These are phyloP conservation scores for Phaeoacremonium minimum DNA, from an alignment of 2,329 filamentous ascomycete species.

Conservation along the genomic window DNA sequence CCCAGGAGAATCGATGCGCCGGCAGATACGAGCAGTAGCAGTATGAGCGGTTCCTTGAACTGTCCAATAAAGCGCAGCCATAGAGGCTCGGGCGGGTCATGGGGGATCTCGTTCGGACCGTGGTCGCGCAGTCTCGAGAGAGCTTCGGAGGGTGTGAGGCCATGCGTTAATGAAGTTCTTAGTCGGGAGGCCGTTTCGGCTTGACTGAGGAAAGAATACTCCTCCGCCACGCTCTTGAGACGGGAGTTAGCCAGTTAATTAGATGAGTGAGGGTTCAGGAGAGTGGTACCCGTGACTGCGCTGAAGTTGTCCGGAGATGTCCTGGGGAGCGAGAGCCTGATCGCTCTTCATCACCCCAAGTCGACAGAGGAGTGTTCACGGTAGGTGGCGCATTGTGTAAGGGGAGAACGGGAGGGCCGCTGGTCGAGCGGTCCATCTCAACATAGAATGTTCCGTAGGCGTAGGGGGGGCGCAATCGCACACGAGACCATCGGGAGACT, in stretches of 20 bases:
- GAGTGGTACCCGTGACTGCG: slow-evolving; percentile 47
- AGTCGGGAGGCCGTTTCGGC: slow-evolving; percentile 74
- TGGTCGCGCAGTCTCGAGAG: slow-evolving; percentile 73
- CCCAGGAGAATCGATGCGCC: slow-evolving; percentile 85
- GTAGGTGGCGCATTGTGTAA: slow-evolving; percentile 1
- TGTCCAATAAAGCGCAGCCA: slow-evolving; percentile 96
- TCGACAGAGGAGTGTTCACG: slow-evolving; percentile 2
- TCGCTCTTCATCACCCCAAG: slow-evolving; percentile 21
- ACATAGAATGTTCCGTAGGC: too few relatives aligned
- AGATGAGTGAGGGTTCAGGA: not conserved
- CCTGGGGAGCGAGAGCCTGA: slow-evolving; percentile 25
- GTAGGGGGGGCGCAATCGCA: too few relatives aligned
- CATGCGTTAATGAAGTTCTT: slow-evolving; percentile 76
- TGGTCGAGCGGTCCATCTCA: not conserved
- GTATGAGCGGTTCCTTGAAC: slow-evolving; percentile 91
- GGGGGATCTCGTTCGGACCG: slow-evolving; percentile 90
- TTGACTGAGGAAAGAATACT: slow-evolving; percentile 65
- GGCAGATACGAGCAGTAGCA: slow-evolving; percentile 86
- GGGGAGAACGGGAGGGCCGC: slow-evolving; percentile 8
- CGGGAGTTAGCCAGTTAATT: slow-evolving; percentile 3
- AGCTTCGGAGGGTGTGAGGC: slow-evolving; percentile 77
- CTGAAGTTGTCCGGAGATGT: slow-evolving; percentile 46
- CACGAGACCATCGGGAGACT: too few relatives aligned
- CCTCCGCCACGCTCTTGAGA: slow-evolving; percentile 49
- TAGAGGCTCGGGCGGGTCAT: slow-evolving; percentile 87